A percentile compares a stretch with the other conserved stretches of the same genome.
phyloP scores from a whole-genome alignment of 371 early-diverging fungal genomes.

The Mucor circinelloides region DNA sequence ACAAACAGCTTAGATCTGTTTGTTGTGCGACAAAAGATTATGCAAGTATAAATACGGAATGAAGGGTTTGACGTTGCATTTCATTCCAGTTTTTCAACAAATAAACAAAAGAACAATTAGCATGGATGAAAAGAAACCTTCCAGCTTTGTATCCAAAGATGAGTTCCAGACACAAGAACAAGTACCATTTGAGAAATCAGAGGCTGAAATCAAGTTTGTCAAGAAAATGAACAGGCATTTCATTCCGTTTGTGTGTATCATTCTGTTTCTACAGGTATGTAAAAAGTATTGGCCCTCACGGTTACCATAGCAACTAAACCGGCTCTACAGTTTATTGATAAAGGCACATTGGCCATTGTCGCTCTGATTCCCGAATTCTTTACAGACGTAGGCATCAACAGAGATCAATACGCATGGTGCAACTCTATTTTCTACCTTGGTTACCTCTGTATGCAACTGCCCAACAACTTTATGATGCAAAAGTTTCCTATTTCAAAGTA shows the following conservation, averaged over 20 bases:
- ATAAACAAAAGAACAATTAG: not conserved
- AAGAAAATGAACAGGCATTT: conserved; percentile 11
- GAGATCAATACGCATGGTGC: conserved; percentile 34
- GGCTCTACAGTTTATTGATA: conserved; percentile 6
- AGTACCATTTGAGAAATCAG: not conserved
- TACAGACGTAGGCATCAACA: conserved; percentile 23
- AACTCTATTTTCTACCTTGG: conserved; percentile 31
- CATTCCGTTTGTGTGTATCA: conserved; percentile 11
- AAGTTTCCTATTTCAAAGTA: conserved; percentile 21
- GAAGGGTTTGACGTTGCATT: not conserved
- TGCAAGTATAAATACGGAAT: not conserved
- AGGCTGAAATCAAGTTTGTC: conserved; percentile 9
- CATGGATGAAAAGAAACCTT: not conserved
- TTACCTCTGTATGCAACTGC: conserved; percentile 22
- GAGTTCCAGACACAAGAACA: not conserved
- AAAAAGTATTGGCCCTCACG: not conserved
- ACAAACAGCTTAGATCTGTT: not conserved
- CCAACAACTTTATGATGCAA: conserved; percentile 30
- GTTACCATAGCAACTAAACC: not conserved
- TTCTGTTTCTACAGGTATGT: conserved; percentile 16
- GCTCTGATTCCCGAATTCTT: conserved; percentile 33
- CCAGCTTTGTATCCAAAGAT: not conserved
- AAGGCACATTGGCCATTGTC: conserved; percentile 24
- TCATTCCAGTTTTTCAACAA: no score
- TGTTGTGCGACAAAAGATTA: not conserved